Conservation (phyloP, 2,329 filamentous ascomycete genomes). For the Paraconiothyrium sp. region DNA sequence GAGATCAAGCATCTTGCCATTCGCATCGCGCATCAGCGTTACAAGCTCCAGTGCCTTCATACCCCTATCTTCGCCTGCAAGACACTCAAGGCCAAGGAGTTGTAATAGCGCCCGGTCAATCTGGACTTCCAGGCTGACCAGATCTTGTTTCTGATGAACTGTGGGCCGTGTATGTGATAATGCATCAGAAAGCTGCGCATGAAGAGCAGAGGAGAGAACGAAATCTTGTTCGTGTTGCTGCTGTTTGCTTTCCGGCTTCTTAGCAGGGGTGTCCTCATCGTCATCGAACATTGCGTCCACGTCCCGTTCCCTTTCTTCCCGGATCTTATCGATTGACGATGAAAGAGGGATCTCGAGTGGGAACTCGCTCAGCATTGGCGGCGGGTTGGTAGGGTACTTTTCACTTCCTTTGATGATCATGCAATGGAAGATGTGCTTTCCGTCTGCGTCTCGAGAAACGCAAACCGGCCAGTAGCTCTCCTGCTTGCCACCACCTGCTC, state of each 20-base stretch:
- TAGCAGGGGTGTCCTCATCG: constrained; percentile 28
- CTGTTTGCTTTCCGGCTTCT: constrained; percentile 57
- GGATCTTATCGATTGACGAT: constrained; percentile 55
- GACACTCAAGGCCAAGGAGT: constrained; percentile 87
- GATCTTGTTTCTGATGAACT: constrained; percentile 70
- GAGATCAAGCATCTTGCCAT: constrained; percentile 89
- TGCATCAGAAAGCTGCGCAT: constrained; percentile 79
- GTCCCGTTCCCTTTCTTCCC: constrained; percentile 40
- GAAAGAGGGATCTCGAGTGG: constrained; percentile 86
- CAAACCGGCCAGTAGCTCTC: constrained; percentile 96
- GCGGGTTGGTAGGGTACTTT: constrained; percentile 83
- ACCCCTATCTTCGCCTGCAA: constrained; percentile 89
- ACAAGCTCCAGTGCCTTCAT: constrained; percentile 97
- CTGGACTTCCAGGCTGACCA: constrained; percentile 79
- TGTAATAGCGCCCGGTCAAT: constrained; percentile 91
- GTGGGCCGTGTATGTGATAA: constrained; percentile 73
- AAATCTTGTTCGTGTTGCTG: constrained; percentile 81
- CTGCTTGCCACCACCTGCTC: constrained; percentile 83
- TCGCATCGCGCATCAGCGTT: constrained; percentile 81
- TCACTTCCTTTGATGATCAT: constrained; percentile 98
- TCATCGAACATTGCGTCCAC: constrained; percentile 47
- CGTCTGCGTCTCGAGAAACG: constrained; percentile 86
- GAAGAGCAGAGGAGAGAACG: constrained; percentile 76
- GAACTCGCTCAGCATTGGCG: constrained; percentile 87
- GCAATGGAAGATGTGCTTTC: constrained; percentile 92